Evolutionary conservation across 2,329 filamentous ascomycete species (phyloP), one percentile per base, ranked within the genome.

Genomic region (Hymenoscyphus occultus): DNA sequence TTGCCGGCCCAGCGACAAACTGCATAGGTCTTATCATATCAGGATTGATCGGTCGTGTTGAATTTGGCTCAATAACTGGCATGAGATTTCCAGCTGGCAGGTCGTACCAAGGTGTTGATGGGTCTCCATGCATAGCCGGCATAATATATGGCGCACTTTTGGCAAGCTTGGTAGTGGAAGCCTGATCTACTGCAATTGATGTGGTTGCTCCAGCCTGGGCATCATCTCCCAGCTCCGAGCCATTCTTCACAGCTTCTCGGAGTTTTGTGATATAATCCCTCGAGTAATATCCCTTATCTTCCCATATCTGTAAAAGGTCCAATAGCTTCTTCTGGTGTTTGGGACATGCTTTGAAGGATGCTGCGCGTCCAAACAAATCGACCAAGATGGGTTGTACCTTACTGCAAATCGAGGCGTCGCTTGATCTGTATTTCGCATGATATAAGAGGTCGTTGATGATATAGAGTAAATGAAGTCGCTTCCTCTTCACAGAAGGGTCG

Each of bases 31-130:
- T 89, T 69, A 94, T 85, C 71, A 87, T 83, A 7, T 86, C 81
- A 0, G 90, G 84, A 56, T 89, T 86, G 79, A 97, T 92, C 6
- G 92, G 87, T 60, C 85, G 83, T 9, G 86, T 87, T 0, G 90
- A 92, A 73, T 94, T 90, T 4, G 89, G 90, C 48, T 90, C 85
- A 66, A 96, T 86, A 64, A 90, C 88, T 4, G 90, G 90, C 58
- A 96, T 84, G 81, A 93, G 89, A 69, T 91, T 94, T 1, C 87
- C 90, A 1, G 92, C 92, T 0, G 92, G 92, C 0, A 96, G 80
- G 69, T 96, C 92, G 77, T 93, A 90, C 85, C 90, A 96, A 0
- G 90, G 87, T 3, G 84, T 86, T 0, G 85, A 84, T 1, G 83
- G 78, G 73, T 96, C 91, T 51, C 93, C 93, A 75, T 96, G 93